phyloP scores from a whole-genome alignment of 2,329 filamentous ascomycete genomes.

The Pochonia chlamydosporia region DNA sequence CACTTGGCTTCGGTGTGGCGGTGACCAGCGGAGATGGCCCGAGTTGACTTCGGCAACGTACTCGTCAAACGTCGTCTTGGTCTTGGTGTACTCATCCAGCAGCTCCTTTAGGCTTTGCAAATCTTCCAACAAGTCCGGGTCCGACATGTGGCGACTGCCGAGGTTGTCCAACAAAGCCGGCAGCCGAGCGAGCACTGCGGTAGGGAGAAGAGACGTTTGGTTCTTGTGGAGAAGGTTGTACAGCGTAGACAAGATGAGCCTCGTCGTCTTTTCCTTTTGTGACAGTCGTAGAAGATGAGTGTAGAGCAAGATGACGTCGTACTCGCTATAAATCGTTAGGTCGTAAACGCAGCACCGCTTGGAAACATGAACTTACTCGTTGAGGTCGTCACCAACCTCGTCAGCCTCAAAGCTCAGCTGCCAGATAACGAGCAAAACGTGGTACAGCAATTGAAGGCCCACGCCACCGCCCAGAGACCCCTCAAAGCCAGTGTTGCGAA shows the following conservation, averaged over 20 bases:
- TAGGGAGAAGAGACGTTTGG: slow-evolving; percentile 69
- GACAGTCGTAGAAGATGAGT: slow-evolving; percentile 88
- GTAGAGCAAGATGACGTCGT: slow-evolving; percentile 87
- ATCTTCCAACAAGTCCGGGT: slow-evolving; percentile 60
- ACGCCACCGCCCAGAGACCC: slow-evolving; percentile 71
- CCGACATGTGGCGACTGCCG: slow-evolving; percentile 54
- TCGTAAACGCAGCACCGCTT: neutral
- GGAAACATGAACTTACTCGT: slow-evolving; percentile 60
- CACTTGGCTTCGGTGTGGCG: slow-evolving; percentile 75
- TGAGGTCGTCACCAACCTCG: slow-evolving; percentile 65
- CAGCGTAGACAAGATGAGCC: slow-evolving; percentile 82
- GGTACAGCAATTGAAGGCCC: slow-evolving; percentile 87
- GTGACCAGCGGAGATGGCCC: slow-evolving; percentile 87
- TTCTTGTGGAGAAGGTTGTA: slow-evolving; percentile 73
- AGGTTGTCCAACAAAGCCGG: slow-evolving; percentile 62
- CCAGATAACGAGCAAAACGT: slow-evolving; percentile 90
- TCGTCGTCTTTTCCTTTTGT: slow-evolving; percentile 96
- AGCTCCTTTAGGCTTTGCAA: slow-evolving; percentile 55
- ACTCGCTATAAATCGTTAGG: slow-evolving; percentile 57
- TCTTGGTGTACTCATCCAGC: slow-evolving; percentile 62
- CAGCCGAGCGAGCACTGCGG: slow-evolving; percentile 79
- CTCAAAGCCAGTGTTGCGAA: slow-evolving; percentile 57
- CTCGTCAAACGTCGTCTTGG: slow-evolving; percentile 76
- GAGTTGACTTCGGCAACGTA: slow-evolving; percentile 82
- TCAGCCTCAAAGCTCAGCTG: slow-evolving; percentile 93